Base-by-base conservation (phyloP, 441 rosid genomes). In the Codiaeum variegatum region DNA sequence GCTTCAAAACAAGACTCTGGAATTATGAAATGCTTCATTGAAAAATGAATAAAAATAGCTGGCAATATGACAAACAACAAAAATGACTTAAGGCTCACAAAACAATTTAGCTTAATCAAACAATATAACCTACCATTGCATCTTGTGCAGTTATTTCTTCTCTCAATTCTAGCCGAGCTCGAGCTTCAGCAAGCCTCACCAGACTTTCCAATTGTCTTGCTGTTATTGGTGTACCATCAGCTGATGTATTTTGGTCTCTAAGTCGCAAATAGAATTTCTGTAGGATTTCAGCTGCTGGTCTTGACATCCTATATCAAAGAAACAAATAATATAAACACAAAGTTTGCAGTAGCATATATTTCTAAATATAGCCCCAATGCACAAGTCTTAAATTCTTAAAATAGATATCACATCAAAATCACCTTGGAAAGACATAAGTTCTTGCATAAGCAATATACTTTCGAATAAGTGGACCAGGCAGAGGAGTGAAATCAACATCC, bases 201-300 rank as follows among this genome's bases (percentile, higher is more conserved):
- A 95, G 83, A 83, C 99, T 95, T 82, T 95, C 99, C 59, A 95
- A 83, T 70, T 95, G 99, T 81, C 99, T 86, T 62, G 99, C 98
- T 75, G 98, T 95, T 85, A 93, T 93, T 66, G 98, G 99, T 59
- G 97, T 95, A 76, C 89, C 67, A 77, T 95, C 99, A 73, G 96
- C 97, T 69, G 99, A 89, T 62, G 97, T 93, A 79, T 87, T 87
- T 68, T 77, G 94, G 78, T 93, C 99, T 82, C 97, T 88, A 75
- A 93, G 92, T 73, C 77, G 83, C 64, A 95, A 89, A 86, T 91
- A 95, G 81, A 95, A 95, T 75, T 95, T 91, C 75, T 90, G 90
- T 51, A 95, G 80, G 73, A 95, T 89, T 72, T 95, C 95, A 19
- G 97, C 99, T 13, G 99, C 99, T 72, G 94, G 88, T 82, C 81